phyloP scores from a whole-genome alignment of 2,329 filamentous ascomycete genomes.

The Leptodontidium sp. region DNA sequence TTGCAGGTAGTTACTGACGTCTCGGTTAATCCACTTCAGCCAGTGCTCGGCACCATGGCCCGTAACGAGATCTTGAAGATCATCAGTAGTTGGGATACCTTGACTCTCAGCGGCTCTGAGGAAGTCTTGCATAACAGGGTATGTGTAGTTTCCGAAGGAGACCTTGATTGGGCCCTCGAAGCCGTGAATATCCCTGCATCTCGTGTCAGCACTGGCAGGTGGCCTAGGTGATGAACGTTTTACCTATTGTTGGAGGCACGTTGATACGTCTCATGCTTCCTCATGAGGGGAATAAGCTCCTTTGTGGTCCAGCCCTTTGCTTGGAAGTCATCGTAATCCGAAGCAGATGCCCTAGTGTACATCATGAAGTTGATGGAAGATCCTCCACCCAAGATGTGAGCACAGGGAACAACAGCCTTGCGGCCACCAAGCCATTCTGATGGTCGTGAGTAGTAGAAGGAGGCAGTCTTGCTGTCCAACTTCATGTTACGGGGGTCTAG shows the following conservation, averaged over 20 bases:
- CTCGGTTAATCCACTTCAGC: conserved; percentile 86
- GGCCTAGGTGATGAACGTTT: neutral
- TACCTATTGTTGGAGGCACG: conserved; percentile 63
- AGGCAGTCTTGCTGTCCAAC: conserved; percentile 60
- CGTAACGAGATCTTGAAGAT: conserved; percentile 75
- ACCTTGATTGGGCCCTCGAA: conserved; percentile 75
- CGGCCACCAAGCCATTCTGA: conserved; percentile 67
- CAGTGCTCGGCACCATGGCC: conserved; percentile 79
- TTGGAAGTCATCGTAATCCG: conserved; percentile 63
- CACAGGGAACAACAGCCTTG: conserved; percentile 53
- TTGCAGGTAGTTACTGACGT: conserved; percentile 48
- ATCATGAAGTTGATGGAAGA: conserved; percentile 68
- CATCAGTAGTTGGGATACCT: conserved; percentile 78
- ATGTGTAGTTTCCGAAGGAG: conserved; percentile 71
- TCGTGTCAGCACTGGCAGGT: conserved; percentile 18
- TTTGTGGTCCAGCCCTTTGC: conserved; percentile 60
- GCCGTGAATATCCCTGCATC: conserved; percentile 69
- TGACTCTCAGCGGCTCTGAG: conserved; percentile 75
- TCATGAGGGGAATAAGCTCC: conserved; percentile 62
- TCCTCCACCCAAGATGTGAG: conserved; percentile 68
- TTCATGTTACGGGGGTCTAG: conserved; percentile 46
- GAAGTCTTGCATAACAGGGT: conserved; percentile 85
- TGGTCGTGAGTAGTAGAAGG: conserved; percentile 75
- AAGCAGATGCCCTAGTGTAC: conserved; percentile 54
- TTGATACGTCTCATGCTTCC: conserved; percentile 65